A percentile compares a stretch with the other conserved stretches of the same genome.
Conservation (phyloP, 257 asterid genomes). For the Vinca minor region DNA sequence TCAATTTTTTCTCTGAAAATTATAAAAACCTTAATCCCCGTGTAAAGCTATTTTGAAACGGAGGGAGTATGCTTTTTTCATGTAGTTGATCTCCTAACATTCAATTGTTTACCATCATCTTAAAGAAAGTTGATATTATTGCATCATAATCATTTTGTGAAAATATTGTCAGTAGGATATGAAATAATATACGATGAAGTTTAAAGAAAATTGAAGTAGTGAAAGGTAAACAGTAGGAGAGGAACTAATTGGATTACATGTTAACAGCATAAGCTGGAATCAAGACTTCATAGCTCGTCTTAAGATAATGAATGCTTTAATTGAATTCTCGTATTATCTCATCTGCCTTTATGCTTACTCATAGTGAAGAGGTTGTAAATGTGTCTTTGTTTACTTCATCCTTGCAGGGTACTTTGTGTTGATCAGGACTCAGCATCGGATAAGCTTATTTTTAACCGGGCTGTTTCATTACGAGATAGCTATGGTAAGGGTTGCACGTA, state of each 20-base stretch:
- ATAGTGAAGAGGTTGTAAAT: background rate
- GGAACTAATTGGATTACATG: background rate
- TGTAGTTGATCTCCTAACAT: no score
- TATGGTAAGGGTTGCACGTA: slow-evolving; percentile 58
- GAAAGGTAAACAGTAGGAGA: background rate
- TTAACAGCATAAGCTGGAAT: background rate
- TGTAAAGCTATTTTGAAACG: no score
- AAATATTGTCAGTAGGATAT: no score
- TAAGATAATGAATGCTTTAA: background rate
- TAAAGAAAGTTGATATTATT: background rate
- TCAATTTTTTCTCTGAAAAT: no score
- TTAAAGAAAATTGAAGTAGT: background rate
- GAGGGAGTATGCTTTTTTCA: no score
- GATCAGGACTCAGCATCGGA: slow-evolving; percentile 59
- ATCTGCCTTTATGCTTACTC: background rate
- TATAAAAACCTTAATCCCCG: no score
- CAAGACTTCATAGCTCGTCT: no score
- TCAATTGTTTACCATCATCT: no score
- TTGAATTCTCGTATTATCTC: background rate
- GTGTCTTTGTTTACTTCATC: background rate
- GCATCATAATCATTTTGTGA: no score
- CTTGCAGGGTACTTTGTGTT: slow-evolving; percentile 58
- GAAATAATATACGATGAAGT: background rate
- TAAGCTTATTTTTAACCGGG: slow-evolving; percentile 62
- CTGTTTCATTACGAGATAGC: slow-evolving; percentile 64